Conservation (phyloP, 2,329 filamentous ascomycete genomes). For the Elsinoe arachidis region DNA sequence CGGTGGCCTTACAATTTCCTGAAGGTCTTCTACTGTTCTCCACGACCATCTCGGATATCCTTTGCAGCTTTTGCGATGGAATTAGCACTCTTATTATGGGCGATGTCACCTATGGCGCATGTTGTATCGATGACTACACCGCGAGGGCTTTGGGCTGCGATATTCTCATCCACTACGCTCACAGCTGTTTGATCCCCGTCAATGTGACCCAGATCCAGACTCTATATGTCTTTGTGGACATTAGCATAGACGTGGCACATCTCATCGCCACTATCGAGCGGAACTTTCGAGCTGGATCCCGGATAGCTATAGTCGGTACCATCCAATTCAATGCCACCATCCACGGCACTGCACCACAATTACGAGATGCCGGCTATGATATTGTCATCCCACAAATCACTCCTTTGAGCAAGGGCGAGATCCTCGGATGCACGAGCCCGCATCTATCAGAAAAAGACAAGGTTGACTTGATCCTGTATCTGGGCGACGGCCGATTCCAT, state of each 20-base stretch:
- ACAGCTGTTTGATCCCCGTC: slow-evolving; percentile 91
- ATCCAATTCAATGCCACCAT: slow-evolving; percentile 99
- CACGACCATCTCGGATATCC: slow-evolving; percentile 93
- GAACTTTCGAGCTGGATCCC: slow-evolving; percentile 79
- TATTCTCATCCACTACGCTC: slow-evolving; percentile 89
- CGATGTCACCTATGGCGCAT: slow-evolving; percentile 96
- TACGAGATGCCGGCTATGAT: slow-evolving; percentile 77
- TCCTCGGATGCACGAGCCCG: slow-evolving; percentile 93
- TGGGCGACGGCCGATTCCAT: slow-evolving; percentile 89
- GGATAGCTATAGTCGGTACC: slow-evolving; percentile 85
- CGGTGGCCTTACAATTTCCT: slow-evolving; percentile 91
- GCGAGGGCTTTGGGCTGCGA: slow-evolving; percentile 90
- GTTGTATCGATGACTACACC: slow-evolving; percentile 98
- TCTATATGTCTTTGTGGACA: slow-evolving; percentile 96
- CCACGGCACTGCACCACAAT: slow-evolving; percentile 67
- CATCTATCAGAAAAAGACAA: slow-evolving; percentile 46
- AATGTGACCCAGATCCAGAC: slow-evolving; percentile 96
- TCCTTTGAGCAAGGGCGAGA: slow-evolving; percentile 88
- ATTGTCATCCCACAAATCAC: slow-evolving; percentile 86
- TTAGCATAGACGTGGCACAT: slow-evolving; percentile 86
- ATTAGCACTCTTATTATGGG: slow-evolving; percentile 97
- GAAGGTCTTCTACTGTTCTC: slow-evolving; percentile 92
- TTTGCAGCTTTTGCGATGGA: slow-evolving; percentile 86
- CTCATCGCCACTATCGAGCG: slow-evolving; percentile 77
- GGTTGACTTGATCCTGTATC: slow-evolving; percentile 74